Percentiles rank a stretch among this genome's conserved stretches.
These are phyloP conservation scores for Aureobasidium lini DNA, from an alignment of 2,329 filamentous ascomycete species.

Conservation along the genomic window DNA sequence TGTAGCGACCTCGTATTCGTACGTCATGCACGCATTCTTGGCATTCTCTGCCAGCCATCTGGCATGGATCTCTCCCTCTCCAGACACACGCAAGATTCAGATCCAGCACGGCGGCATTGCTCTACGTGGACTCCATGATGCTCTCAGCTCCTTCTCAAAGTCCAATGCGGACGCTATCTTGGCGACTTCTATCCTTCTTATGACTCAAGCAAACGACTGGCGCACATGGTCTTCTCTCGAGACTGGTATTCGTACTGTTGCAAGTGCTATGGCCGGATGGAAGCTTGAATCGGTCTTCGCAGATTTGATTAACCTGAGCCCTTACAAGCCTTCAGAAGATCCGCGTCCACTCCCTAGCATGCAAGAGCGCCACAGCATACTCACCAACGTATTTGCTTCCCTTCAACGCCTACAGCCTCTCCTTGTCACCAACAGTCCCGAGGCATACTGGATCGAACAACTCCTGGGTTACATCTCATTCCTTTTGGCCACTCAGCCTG, in stretches of 20 bases:
- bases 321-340: not conserved
- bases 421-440: slow-evolving; percentile 37
- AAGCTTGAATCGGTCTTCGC: slow-evolving; percentile 81
- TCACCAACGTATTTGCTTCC: slow-evolving; percentile 35
- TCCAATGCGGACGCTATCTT: slow-evolving; percentile 86
- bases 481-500: slow-evolving; percentile 33
- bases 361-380: slow-evolving; percentile 18
- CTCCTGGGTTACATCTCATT: slow-evolving; percentile 41
- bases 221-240: slow-evolving; percentile 88
- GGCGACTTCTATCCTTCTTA: slow-evolving; percentile 82
- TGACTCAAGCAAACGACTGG: slow-evolving; percentile 96
- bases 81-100: slow-evolving; percentile 77
- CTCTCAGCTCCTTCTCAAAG: slow-evolving; percentile 75
- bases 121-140: slow-evolving; percentile 78
- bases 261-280: slow-evolving; percentile 86
- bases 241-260: slow-evolving; percentile 82
- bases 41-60: slow-evolving; percentile 94
- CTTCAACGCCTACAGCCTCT: slow-evolving; percentile 38
- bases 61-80: slow-evolving; percentile 79
- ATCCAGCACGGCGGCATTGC: slow-evolving; percentile 84
- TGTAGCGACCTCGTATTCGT: slow-evolving; percentile 72
- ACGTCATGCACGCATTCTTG: slow-evolving; percentile 89
- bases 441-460: slow-evolving; percentile 43
- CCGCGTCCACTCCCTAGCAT: not conserved
- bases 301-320: slow-evolving; percentile 56